Evolutionary conservation across 805 yeast species (phyloP).

Genomic region (Spathaspora sp.): DNA sequence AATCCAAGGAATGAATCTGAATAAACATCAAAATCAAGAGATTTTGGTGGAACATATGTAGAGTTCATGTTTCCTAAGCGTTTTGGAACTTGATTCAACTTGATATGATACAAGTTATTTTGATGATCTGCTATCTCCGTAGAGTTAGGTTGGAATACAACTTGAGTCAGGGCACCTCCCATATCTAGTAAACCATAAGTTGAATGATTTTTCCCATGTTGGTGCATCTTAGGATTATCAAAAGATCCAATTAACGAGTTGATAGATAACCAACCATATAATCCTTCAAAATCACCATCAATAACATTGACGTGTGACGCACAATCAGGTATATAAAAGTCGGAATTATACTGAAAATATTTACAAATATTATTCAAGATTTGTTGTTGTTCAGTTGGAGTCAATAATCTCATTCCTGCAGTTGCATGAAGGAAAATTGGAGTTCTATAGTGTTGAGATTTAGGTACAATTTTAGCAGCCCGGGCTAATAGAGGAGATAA

Average conservation of each 20-base stretch:
- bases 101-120: slow-evolving; percentile 43
- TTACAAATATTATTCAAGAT: slow-evolving; percentile 48
- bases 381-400: slow-evolving; percentile 46
- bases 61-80: neutral
- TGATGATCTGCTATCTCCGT: slow-evolving; percentile 43
- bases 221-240: slow-evolving; percentile 29
- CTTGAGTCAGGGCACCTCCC: slow-evolving; percentile 68
- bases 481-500: slow-evolving; percentile 45
- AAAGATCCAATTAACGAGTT: slow-evolving; percentile 52
- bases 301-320: slow-evolving; percentile 53
- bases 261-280: slow-evolving; percentile 64
- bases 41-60: slow-evolving; percentile 16
- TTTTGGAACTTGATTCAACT: slow-evolving; percentile 33
- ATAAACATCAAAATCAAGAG: slow-evolving; percentile 40
- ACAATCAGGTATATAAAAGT: slow-evolving; percentile 61
- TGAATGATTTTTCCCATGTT: slow-evolving; percentile 41
- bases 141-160: slow-evolving; percentile 56
- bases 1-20: slow-evolving; percentile 58
- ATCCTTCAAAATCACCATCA: slow-evolving; percentile 64
- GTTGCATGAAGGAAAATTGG: slow-evolving; percentile 70
- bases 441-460: slow-evolving; percentile 56
- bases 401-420: slow-evolving; percentile 61
- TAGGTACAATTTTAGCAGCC: slow-evolving; percentile 52
- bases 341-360: slow-evolving; percentile 44
- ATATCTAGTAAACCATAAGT: slow-evolving; percentile 58